These are phyloP conservation scores for Balamuthia mandrillaris DNA, from an alignment of 208 protist genomes.

Conservation along the genomic window DNA sequence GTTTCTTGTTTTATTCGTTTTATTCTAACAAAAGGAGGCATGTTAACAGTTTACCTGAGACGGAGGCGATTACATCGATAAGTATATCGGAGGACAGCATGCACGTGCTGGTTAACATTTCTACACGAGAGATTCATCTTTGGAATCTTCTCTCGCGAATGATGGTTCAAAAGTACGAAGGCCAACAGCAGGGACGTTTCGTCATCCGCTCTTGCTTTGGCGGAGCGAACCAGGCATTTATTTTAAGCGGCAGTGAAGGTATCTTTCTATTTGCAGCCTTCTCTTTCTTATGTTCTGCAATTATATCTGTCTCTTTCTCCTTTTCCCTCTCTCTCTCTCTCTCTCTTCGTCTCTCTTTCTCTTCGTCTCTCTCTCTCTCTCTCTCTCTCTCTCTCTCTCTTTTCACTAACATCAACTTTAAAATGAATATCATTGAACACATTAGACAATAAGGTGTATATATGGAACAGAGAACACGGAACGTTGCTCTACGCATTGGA, in stretches of 20 bases:
- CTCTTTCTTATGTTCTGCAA: too few relatives aligned
- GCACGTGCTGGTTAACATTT: constrained; percentile 22
- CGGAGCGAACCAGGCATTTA: constrained; percentile 59
- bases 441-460: constrained; percentile 65
- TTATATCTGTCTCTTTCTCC: too few relatives aligned
- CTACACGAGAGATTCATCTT: constrained; percentile 61
- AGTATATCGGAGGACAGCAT: constrained; percentile 39
- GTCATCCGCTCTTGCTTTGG: constrained; percentile 73
- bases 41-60: constrained; percentile 23
- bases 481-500: constrained; percentile 52
- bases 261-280: too few relatives aligned
- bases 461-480: constrained; percentile 66
- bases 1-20: background rate
- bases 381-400: too few relatives aligned
- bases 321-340: too few relatives aligned
- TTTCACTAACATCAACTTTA: too few relatives aligned
- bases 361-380: too few relatives aligned
- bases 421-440: too few relatives aligned
- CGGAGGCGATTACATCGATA: constrained; percentile 49
- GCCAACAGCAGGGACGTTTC: constrained; percentile 65
- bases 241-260: constrained; percentile 67
- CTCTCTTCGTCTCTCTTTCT: too few relatives aligned
- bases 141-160: constrained; percentile 58
- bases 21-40: background rate
- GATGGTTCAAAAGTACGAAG: constrained; percentile 59